Evolutionary conservation across 495 filamentous ascomycete genomes (phyloP), one percentile per base, ranked within the genome.

Genomic region (Aspergillus sparsus): DNA sequence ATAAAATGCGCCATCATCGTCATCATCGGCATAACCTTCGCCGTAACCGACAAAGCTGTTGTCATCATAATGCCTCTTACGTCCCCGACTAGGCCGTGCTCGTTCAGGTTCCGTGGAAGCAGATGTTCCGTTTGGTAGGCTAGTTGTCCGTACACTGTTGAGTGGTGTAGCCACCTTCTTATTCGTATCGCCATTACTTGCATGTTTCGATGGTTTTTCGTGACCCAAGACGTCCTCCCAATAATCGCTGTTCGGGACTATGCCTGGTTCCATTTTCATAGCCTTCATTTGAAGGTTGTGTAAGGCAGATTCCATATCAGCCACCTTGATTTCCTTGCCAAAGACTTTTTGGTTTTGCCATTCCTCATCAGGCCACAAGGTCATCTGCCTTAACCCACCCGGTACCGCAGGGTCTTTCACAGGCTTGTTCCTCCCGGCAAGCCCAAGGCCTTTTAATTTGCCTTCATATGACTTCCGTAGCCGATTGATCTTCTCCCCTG

Each of bases 401-500:
- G 75, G 69, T 44, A 68, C 68, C 5, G 70, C 74, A 27, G 71
- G 65, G 15, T 82, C 78, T 62, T 84, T 83, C 36, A 82, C 73
- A 1, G 83, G 72, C 57, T 85, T 86, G 59, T 87, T 85, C 53
- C 82, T 82, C 21, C 88, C 88, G 27, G 87, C 78, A 21, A 91
- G 71, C 21, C 79, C 80, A 18, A 89, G 63, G 7, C 74, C 75
- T 65, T 87, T 87, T 64, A 89, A 75, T 64, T 89, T 85, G 50
- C 84, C 84, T 66, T 90, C 87, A 69, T 90, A 91, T 13, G 87
- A 88, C 68, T 90, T 90, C 56, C 88, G 76, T 35, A 91, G 76
- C 62, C 85, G 84, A 66, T 90, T 90, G 65, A 87, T 87, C 72
- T 90, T 91, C 62, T 85, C 85, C 42, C 86, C 87, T 6, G 84